Evolutionary conservation across 495 filamentous ascomycete genomes (phyloP), one percentile per base, ranked within the genome.

Genomic region (Neurospora cerealis): DNA sequence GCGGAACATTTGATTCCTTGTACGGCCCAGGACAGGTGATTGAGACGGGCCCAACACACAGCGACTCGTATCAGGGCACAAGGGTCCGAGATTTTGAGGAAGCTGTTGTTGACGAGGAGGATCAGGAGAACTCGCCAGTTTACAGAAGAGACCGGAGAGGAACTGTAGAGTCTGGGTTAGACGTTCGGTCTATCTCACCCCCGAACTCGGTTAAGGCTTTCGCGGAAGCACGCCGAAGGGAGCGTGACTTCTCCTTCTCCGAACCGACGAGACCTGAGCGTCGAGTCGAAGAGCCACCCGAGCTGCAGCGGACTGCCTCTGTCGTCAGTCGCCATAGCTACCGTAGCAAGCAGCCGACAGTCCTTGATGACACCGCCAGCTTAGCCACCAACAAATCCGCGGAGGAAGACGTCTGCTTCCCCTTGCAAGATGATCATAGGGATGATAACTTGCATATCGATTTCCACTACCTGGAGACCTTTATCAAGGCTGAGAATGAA

Each of bases 201-300:
- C 95, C 96, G 3, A 98, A 98, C 80, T 99, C 96, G 4, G 96
- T 99, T 34, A 95, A 98, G 81, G 96, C 96, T 19, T 99, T 99
- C 81, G 96, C 95, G 4, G 93, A 96, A 75, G 88, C 89, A 46
- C 85, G 89, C 41, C 87, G 87, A 28, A 85, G 88, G 15, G 87
- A 89, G 73, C 83, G 85, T 21, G 86, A 86, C n/a, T 77, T 88
- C 13, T 90, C 89, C 19, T 77, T 84, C 71, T 84, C 83, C 1
- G 86, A 88, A 34, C 71, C 73, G 9, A 66, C 54, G 24, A 81
- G 78, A 70, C 72, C 76, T 0, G 80, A 81, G 60, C 79, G 79
- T 70, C 83, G 82, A 44, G 71, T 71, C 17, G 83, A 85, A 3
- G 93, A 93, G 24, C 89, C 91, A 54, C 84, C 88, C 17, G 85